phyloP scores from a whole-genome alignment of 148 eudicot genomes.

The Fagopyrum homotropicum region DNA sequence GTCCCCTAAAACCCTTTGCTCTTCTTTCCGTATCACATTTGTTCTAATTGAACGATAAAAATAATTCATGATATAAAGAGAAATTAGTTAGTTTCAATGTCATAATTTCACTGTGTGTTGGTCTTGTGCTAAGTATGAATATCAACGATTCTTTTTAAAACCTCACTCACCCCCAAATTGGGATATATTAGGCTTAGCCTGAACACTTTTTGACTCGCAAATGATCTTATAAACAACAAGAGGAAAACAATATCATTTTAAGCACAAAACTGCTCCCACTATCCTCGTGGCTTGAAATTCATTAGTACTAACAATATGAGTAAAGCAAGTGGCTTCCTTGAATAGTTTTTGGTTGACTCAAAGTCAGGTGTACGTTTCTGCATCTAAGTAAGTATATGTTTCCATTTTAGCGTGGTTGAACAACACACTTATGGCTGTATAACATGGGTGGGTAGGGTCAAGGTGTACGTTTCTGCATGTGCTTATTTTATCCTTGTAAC shows the following conservation, averaged over 20 bases:
- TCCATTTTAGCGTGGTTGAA: too few species aligned
- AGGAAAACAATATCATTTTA: neutral
- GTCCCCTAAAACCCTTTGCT: conserved; percentile 4
- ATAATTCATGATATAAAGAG: neutral
- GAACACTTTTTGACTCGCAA: neutral
- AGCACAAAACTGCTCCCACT: neutral
- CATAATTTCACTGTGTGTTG: neutral
- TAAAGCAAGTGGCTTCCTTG: neutral
- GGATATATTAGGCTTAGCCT: neutral
- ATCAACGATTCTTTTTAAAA: neutral
- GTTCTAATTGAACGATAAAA: neutral
- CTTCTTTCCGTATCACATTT: neutral
- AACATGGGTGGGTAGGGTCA: too few species aligned
- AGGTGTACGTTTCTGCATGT: too few species aligned
- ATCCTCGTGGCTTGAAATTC: neutral
- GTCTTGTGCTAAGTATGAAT: neutral
- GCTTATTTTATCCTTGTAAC: too few species aligned
- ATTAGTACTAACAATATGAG: neutral
- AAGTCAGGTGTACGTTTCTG: neutral
- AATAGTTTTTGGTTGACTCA: neutral
- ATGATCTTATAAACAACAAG: neutral
- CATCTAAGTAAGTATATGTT: too few species aligned
- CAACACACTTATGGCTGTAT: too few species aligned
- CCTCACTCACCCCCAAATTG: neutral
- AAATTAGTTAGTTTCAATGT: neutral